Conservation (phyloP, 2,329 filamentous ascomycete species). For the Juglanconis sp. region DNA sequence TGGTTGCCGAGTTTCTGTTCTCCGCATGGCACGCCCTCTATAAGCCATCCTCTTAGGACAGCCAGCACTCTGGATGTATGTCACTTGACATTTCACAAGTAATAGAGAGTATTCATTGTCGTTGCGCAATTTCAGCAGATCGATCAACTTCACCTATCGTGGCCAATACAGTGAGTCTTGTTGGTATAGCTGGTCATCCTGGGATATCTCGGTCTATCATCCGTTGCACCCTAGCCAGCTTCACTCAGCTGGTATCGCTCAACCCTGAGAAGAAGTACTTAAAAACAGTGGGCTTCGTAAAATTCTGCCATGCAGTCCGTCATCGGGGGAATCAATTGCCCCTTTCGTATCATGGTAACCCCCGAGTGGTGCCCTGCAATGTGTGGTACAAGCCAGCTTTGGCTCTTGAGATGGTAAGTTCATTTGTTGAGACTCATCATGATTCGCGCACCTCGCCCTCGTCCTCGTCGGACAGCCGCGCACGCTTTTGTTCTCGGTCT, state of each 20-base stretch:
- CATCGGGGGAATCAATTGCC: neutral
- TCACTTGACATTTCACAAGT: too few relatives aligned
- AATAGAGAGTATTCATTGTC: too few relatives aligned
- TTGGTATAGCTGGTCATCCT: conserved; percentile 8
- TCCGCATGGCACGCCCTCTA: too few relatives aligned
- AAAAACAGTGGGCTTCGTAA: neutral
- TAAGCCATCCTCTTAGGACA: too few relatives aligned
- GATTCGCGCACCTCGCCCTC: conserved; percentile 23
- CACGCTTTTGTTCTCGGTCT: conserved; percentile 23
- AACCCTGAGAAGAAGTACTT: neutral
- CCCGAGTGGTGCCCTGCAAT: neutral
- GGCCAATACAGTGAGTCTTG: neutral
- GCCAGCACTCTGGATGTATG: too few relatives aligned
- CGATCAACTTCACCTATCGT: neutral
- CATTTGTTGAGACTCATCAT: neutral
- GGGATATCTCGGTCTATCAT: conserved; percentile 20
- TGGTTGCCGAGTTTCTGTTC: too few relatives aligned
- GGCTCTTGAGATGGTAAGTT: neutral
- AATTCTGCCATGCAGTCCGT: neutral
- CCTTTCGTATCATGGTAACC: neutral
- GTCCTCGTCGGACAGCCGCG: conserved; percentile 24
- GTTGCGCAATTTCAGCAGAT: neutral
- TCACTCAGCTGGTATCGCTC: conserved; percentile 1
- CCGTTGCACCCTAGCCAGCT: neutral
- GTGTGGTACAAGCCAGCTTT: neutral